Evolutionary conservation across 495 filamentous ascomycete genomes (phyloP).

Genomic region (Penicillium psychrofluorescens): DNA sequence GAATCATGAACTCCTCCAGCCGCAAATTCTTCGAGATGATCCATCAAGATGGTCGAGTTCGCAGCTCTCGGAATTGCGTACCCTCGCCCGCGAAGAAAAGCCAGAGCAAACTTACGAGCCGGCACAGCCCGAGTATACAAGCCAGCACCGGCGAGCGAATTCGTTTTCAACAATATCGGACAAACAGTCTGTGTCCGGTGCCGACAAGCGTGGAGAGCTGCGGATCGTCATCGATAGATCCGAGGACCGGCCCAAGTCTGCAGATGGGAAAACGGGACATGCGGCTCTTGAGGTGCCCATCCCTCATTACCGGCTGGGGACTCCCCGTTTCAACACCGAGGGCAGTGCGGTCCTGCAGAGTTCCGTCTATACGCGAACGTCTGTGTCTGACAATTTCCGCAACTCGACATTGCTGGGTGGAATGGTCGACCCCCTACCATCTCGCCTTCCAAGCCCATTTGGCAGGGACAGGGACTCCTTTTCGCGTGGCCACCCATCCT

Average conservation of each 20-base stretch:
- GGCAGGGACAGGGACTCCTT: constrained; percentile 20
- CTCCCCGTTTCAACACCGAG: constrained; percentile 69
- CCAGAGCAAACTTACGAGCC: constrained; percentile 21
- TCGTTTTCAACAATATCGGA: constrained; percentile 61
- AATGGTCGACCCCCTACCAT: constrained; percentile 14
- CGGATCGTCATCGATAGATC: constrained; percentile 81
- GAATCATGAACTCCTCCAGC: constrained; percentile 27
- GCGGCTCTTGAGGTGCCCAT: constrained; percentile 72
- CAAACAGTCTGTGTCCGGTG: constrained; percentile 25
- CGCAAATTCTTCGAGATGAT: constrained; percentile 20
- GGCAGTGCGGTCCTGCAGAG: constrained; percentile 77
- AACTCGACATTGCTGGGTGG: constrained; percentile 36
- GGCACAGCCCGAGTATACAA: constrained; percentile 16
- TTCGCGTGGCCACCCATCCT: constrained; percentile 23
- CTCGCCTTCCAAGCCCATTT: constrained; percentile 12
- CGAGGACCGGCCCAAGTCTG: constrained; percentile 58
- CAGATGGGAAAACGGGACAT: constrained; percentile 45
- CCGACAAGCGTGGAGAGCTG: constrained; percentile 50
- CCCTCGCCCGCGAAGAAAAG: constrained; percentile 18
- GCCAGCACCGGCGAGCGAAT: constrained; percentile 42
- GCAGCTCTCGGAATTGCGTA: constrained; percentile 37
- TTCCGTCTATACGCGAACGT: constrained; percentile 53
- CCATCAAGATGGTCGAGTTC: constrained; percentile 39
- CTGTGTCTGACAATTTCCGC: constrained; percentile 46
- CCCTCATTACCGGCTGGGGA: constrained; percentile 79